Percentiles rank a stretch among this genome's conserved stretches.
phyloP scores from a whole-genome alignment of 352 stramenopile species.

The Pythium aristosporum region DNA sequence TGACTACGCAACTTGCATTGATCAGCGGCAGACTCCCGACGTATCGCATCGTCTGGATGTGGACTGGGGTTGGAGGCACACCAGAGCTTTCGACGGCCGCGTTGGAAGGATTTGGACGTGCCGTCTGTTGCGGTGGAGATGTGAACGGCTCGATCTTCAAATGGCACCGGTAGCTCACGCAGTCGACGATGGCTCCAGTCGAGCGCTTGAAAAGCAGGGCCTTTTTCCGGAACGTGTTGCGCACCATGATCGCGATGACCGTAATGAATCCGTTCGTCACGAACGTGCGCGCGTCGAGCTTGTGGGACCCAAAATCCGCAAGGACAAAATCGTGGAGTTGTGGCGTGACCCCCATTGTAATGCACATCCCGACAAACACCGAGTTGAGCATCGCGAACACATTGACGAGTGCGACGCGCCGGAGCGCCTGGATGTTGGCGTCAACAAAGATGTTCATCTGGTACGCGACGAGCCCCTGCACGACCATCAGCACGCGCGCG shows the following conservation, averaged over 20 bases:
- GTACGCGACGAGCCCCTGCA: conserved; percentile 11
- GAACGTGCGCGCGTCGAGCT: conserved; percentile 4
- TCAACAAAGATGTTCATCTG: conserved; percentile 26
- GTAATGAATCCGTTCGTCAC: conserved; percentile 22
- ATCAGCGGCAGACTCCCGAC: conserved; percentile 6
- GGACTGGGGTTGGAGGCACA: neutral
- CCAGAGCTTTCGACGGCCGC: neutral
- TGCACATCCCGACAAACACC: neutral
- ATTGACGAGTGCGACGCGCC: conserved; percentile 17
- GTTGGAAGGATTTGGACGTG: neutral
- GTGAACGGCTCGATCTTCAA: conserved; percentile 1
- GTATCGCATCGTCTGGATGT: conserved; percentile 23
- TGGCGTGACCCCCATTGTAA: neutral
- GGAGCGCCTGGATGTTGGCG: conserved; percentile 20
- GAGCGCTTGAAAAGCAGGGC: conserved; percentile 8
- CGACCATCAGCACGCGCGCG: conserved; percentile 5
- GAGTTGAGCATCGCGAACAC: conserved; percentile 5
- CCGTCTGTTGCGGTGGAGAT: neutral
- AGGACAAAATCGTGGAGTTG: conserved; percentile 12
- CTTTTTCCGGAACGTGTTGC: conserved; percentile 22
- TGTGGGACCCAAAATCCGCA: neutral
- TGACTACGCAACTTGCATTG: conserved; percentile 1
- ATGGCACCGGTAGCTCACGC: conserved; percentile 24
- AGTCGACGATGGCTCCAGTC: conserved; percentile 17
- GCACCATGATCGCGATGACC: conserved; percentile 18